These are phyloP conservation scores for Geranium rotundifolium DNA, from an alignment of 345 rosid species.

Conservation along the genomic window DNA sequence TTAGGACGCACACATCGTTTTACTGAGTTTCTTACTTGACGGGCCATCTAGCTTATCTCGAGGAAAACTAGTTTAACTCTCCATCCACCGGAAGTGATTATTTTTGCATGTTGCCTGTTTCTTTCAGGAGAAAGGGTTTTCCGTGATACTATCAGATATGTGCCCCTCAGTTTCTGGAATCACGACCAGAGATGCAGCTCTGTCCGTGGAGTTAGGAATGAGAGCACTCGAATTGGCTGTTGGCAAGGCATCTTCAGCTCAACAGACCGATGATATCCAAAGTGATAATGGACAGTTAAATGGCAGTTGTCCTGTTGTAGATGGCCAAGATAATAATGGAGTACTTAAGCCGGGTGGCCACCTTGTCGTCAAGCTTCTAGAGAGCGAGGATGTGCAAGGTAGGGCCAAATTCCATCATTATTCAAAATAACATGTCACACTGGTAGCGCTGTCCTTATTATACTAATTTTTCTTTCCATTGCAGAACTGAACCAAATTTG, in stretches of 20 bases:
- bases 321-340: slow-evolving; percentile 26
- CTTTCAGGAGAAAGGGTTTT: slow-evolving; percentile 66
- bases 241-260: slow-evolving; percentile 35
- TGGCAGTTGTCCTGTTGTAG: too few relatives aligned
- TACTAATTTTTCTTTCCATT: slow-evolving; percentile 10
- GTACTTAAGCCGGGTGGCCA: slow-evolving; percentile 60
- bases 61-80: too few relatives aligned
- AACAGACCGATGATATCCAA: slow-evolving; percentile 15
- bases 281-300: not conserved
- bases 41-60: too few relatives aligned
- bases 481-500: slow-evolving; percentile 63
- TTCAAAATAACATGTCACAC: not conserved
- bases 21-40: not conserved
- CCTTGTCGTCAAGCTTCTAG: slow-evolving; percentile 80
- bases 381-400: slow-evolving; percentile 87
- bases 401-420: not conserved
- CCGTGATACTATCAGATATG: slow-evolving; percentile 81
- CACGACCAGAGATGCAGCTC: slow-evolving; percentile 61
- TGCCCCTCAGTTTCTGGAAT: slow-evolving; percentile 88
- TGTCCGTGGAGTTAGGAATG: slow-evolving; percentile 80
- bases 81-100: not conserved
- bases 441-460: not conserved
- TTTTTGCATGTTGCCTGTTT: slow-evolving; percentile 7
- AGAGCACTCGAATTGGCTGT: slow-evolving; percentile 79
- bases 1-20: not conserved